Evolutionary conservation across 495 filamentous ascomycete species (phyloP).

Genomic region (Hyaloscypha variabilis): DNA sequence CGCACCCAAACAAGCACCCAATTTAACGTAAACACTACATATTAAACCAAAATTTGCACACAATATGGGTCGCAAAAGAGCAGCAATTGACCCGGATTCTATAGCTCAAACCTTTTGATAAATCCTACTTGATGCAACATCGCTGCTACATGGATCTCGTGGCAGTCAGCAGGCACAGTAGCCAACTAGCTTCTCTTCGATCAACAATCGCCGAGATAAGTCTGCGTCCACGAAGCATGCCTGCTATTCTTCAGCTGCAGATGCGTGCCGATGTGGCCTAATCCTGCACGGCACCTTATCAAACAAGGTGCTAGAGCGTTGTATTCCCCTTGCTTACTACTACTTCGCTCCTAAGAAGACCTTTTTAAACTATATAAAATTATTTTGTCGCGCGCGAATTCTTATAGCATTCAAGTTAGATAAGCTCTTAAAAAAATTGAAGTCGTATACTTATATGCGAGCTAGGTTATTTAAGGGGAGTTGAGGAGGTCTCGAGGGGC

Average conservation of each 20-base stretch:
- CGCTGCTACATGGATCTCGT: slow-evolving; percentile 6
- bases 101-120: slow-evolving; percentile 8
- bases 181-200: too few relatives aligned
- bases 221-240: slow-evolving; percentile 12
- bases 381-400: too few relatives aligned
- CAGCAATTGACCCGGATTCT: too few relatives aligned
- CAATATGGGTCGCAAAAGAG: too few relatives aligned
- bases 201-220: background rate
- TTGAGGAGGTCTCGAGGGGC: background rate
- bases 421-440: too few relatives aligned
- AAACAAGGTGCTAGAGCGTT: background rate
- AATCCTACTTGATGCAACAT: slow-evolving; percentile 11
- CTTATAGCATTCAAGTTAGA: too few relatives aligned
- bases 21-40: too few relatives aligned
- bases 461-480: background rate
- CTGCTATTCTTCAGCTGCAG: slow-evolving; percentile 12
- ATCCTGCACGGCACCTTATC: slow-evolving; percentile 7
- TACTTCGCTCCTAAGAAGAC: slow-evolving; percentile 9
- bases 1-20: too few relatives aligned
- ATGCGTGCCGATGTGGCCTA: slow-evolving; percentile 3
- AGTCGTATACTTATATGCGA: too few relatives aligned
- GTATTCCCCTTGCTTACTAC: slow-evolving; percentile 7
- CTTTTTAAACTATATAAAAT: background rate
- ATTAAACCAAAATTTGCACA: too few relatives aligned
- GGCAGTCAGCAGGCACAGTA: background rate